Evolutionary conservation across 306 rosid species (phyloP), one percentile per base, ranked within the genome.

Genomic region (Cucumis hystrix): DNA sequence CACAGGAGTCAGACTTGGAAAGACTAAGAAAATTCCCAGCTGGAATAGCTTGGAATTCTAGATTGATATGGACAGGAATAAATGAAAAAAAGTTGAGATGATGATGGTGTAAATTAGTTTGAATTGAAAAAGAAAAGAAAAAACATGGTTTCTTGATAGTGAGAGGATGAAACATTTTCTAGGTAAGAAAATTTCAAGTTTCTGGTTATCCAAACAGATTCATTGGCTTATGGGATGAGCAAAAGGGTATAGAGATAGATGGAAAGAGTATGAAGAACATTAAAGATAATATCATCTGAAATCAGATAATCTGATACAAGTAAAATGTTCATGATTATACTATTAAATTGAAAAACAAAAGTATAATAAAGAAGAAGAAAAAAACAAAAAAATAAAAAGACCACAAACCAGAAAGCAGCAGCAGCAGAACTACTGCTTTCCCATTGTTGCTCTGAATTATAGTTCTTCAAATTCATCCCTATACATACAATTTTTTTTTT

Each of bases 391-490:
- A 83, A 82, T 72, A 81, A 80, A 83, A 87, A 87, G 83, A 71
- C 83, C 92, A 84, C 83, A 85, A 92, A 85, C 88, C 77, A 77
- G 80, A 54, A 81, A 78, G 86, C 84, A 87, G 83, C 79, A 85
- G 85, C 62, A 79, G 83, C 78, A 83, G 85, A 72, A 83, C 45
- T 77, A 76, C 68, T 67, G 87, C 83, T 77, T 87, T 78, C 83
- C 79, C 82, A 72, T 82, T 73, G 91, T 83, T 82, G 84, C 90
- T 79, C 85, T 77, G 90, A 88, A 87, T 84, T 82, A 85, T 85
- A 87, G 87, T 59, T 84, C 91, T 88, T 90, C 88, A 88, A 88
- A 80, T 83, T 88, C 86, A 88, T 87, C 90, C 88, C 97, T 88
- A 90, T 91, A 90, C 93, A 94, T 90, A 87, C 88, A 90, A 12